Evolutionary conservation across 352 stramenopile genomes (phyloP), one percentile per base, ranked within the genome.

Genomic region (Phytopythium sindhum): DNA sequence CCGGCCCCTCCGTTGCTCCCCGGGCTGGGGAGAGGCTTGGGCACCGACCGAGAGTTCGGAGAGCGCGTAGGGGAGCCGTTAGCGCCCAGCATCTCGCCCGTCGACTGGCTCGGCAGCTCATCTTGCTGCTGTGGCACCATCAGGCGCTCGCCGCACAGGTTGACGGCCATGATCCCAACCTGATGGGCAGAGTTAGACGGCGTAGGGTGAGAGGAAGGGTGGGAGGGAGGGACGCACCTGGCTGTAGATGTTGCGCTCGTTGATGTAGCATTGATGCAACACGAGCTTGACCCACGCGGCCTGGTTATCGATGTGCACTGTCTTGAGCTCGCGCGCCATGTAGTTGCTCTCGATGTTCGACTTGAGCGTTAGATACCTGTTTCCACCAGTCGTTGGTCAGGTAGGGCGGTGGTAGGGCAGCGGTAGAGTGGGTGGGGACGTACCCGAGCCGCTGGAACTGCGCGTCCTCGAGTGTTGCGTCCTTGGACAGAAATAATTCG

Each of bases 251-350:
- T 98, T 98, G 55, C 90, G 79, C 64, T 91, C 73, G 61, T 97
- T 98, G 37, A 89, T 69, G 64, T 97, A 90, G 68, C 88, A 97
- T 48, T 84, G 67, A 60, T 98, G 90, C 33, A 97, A 74, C n/a
- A 92, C 66, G 33, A 98, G 73, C 71, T 96, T 96, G 31, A 98
- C 61, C 35, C 95, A 92, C 28, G 69, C 72, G 15, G 87, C 85
- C 39, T 90, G 75, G 53, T 91, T 83, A 66, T 96, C 81, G 37
- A 98, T 92, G 29, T 97, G 89, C 24, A 98, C 87, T 0, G 83
- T 93, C 70, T 98, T 98, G 56, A 98, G 84, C 75, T 98, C 93
- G 21, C 93, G 79, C 3, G 93, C 93, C 75, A 81, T 81, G 70
- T 90, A 94, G 44, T 86, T 75, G 63, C 81, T 96, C 74, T 93